A percentile compares a stretch with the other conserved stretches of the same genome.
Conservation (phyloP, 1,139 yeast genomes). For the Maudiozyma humilis region DNA sequence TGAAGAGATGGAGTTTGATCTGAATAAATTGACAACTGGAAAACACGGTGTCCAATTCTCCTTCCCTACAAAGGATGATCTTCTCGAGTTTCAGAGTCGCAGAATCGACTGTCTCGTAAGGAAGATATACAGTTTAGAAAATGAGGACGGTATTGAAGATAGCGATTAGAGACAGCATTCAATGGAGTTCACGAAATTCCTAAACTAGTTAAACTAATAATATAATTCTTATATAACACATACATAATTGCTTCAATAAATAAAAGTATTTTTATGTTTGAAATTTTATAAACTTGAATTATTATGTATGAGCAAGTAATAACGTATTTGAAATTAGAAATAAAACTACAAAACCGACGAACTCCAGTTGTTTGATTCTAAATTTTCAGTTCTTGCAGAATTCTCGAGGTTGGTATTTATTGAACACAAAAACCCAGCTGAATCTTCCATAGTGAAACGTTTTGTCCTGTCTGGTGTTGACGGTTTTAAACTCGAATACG, state of each 20-base stretch:
- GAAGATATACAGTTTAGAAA: constrained; percentile 11
- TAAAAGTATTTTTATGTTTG: too few species aligned
- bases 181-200: too few species aligned
- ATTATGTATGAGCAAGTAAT: too few species aligned
- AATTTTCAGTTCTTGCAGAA: neutral
- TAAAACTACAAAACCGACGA: neutral
- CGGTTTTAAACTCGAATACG: neutral
- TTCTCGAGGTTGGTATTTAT: neutral
- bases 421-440: neutral
- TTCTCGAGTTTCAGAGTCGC: constrained; percentile 24
- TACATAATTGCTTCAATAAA: too few species aligned
- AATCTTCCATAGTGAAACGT: neutral
- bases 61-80: constrained; percentile 22
- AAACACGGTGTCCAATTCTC: constrained; percentile 8
- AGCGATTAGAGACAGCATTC: too few species aligned
- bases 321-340: neutral
- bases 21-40: neutral
- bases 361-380: constrained; percentile 3
- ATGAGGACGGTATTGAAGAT: constrained; percentile 1
- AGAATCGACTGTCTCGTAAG: constrained; percentile 27
- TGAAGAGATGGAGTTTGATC: constrained; percentile 30
- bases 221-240: too few species aligned
- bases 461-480: neutral
- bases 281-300: neutral
- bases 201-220: too few species aligned